Conservation (phyloP, 108 stramenopile genomes). For the Stephanodiscus minutulus region DNA sequence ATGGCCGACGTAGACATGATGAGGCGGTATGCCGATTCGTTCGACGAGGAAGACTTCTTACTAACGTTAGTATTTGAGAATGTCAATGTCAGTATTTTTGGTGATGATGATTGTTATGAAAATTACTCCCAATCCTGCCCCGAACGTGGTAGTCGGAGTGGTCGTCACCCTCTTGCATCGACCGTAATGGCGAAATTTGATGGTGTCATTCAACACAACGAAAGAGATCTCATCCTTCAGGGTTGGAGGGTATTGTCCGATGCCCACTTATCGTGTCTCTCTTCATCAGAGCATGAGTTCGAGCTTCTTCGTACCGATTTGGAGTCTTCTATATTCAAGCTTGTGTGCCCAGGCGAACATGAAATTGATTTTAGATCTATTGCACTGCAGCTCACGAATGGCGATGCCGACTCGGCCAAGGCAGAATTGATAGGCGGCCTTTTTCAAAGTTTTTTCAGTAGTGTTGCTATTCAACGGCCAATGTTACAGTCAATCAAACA, state of each 20-base stretch:
- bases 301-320: conserved; percentile 7
- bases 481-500: conserved; percentile 1
- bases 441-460: conserved; percentile 16
- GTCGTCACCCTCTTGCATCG: not conserved
- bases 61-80: conserved; percentile 70
- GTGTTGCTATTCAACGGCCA: not conserved
- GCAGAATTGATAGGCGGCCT: conserved; percentile 36
- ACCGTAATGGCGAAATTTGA: conserved; percentile 1
- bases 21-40: conserved; percentile 69
- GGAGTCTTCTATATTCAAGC: conserved; percentile 22
- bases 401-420: conserved; percentile 35
- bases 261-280: conserved; percentile 24
- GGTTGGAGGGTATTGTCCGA: conserved; percentile 48
- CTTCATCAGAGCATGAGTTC: conserved; percentile 5
- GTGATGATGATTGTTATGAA: not conserved
- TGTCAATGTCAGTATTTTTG: conserved; percentile 10
- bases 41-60: conserved; percentile 79
- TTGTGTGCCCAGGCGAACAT: conserved; percentile 2
- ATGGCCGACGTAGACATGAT: conserved; percentile 78
- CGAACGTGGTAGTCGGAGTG: not conserved
- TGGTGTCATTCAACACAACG: conserved; percentile 26
- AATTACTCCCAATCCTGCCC: no score
- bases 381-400: conserved; percentile 48
- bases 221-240: conserved; percentile 30
- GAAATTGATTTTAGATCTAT: conserved; percentile 38